Base-by-base conservation (phyloP, 257 asterid species). In the Solanum medicagineum region DNA sequence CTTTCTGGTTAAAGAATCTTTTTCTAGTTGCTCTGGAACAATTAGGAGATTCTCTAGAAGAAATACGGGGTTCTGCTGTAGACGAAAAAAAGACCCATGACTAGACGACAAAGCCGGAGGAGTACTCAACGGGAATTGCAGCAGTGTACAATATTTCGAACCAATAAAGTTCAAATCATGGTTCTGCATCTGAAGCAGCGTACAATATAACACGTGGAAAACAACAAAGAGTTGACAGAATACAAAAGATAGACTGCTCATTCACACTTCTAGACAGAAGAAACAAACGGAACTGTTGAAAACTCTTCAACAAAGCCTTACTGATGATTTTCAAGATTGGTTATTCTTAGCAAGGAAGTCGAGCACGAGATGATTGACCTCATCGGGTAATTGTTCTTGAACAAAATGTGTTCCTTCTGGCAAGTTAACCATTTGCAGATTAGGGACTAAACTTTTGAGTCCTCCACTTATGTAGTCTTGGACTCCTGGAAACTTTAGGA, bases 381-480 rank as follows among this genome's bases (percentile, higher is more conserved):
- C 91, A 10, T 86, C 86, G 4, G 93, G 93, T 5, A 87, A 88
- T 83, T 95, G 98, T 87, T 95, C 98, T 86, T 90, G 98, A 80
- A 92, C 93, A 80, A 95, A 95, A 89, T 95, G 98, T 42, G 86
- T 83, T 63, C 98, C 98, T 85, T 93, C 93, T 13, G 96, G 93
- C 77, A 95, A 40, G 87, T 63, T 92, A 6, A 22, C 44, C 60
- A 91, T 86, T 93, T 92, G 92, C 91, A 94, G 80, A 59, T 93
- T 88, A 5, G 97, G 95, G n/a, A 88, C 94, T 68, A 45, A 90
- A 10, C 81, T 42, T 63, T 94, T 89, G 81, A 86, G 89, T 10
- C 82, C 32, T 29, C 91, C 97, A 69, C 85, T 86, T 81, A 92
- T 90, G 89, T 93, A 94, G 44, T 91, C 97, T 85, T 90, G 93